Conservation (phyloP, 345 rosid species). For the Gossypium australe region DNA sequence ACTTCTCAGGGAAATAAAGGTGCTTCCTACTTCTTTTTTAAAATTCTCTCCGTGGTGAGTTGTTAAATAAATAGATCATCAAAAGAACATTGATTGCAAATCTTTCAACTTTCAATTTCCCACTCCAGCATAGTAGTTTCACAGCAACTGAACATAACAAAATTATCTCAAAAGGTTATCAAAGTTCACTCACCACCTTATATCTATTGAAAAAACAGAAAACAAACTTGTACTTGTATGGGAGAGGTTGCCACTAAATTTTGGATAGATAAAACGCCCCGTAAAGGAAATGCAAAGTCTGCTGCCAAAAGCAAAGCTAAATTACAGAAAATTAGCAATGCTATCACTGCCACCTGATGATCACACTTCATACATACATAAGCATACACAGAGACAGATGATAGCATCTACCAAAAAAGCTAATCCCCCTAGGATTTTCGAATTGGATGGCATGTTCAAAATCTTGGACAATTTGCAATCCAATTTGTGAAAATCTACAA, state of each 20-base stretch:
- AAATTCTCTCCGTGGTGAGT: background rate
- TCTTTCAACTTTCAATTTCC: background rate
- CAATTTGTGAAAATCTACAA: too few relatives aligned
- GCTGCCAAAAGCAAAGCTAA: background rate
- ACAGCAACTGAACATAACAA: background rate
- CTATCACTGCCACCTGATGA: background rate
- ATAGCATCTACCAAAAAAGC: background rate
- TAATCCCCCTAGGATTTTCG: too few relatives aligned
- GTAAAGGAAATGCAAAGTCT: too few relatives aligned
- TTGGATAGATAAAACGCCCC: background rate
- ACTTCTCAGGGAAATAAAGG: background rate
- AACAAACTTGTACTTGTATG: background rate
- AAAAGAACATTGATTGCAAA: background rate
- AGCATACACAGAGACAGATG: background rate
- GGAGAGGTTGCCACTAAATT: background rate
- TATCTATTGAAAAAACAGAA: background rate
- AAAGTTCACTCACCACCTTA: background rate
- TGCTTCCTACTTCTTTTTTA: background rate
- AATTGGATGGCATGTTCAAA: too few relatives aligned
- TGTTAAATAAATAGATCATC: background rate
- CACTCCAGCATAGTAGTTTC: background rate
- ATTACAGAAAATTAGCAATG: slow-evolving; percentile 7
- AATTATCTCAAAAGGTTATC: background rate
- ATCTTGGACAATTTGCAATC: too few relatives aligned
- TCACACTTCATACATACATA: background rate